These are phyloP conservation scores for Rosa persica DNA, from an alignment of 306 rosid genomes.

Conservation along the genomic window DNA sequence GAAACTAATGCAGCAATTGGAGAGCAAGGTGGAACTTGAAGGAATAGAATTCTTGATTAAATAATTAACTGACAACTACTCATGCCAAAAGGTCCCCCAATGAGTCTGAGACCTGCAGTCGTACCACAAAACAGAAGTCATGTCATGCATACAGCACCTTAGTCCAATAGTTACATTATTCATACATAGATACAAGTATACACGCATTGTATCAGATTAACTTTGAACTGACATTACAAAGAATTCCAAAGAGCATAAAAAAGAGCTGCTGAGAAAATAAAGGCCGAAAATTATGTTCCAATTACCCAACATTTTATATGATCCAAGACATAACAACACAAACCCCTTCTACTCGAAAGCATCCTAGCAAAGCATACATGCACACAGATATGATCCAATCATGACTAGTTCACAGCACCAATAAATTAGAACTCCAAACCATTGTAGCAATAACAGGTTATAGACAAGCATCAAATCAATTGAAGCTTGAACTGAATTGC, in stretches of 20 bases:
- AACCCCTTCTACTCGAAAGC: neutral
- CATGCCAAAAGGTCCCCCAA: constrained; percentile 49
- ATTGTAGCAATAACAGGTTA: neutral
- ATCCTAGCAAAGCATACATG: neutral
- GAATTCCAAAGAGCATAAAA: neutral
- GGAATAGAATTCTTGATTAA: constrained; percentile 31
- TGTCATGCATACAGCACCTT: constrained; percentile 3
- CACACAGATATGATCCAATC: constrained; percentile 1
- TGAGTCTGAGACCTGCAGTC: constrained; percentile 62
- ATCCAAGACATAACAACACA: neutral
- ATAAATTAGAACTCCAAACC: neutral
- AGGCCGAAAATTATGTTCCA: too few relatives aligned
- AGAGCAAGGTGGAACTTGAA: constrained; percentile 42
- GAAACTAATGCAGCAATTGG: constrained; percentile 39
- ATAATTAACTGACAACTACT: constrained; percentile 38
- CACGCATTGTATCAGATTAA: neutral
- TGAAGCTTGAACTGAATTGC: neutral
- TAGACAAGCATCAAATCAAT: neutral
- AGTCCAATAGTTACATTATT: neutral
- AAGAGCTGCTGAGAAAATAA: neutral
- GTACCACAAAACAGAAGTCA: constrained; percentile 33
- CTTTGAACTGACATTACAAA: neutral
- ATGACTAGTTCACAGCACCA: neutral
- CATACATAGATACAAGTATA: neutral
- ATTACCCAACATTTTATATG: neutral